Evolutionary conservation across 2,329 filamentous ascomycete genomes (phyloP), one percentile per base, ranked within the genome.

Genomic region (Neonectria sp.): DNA sequence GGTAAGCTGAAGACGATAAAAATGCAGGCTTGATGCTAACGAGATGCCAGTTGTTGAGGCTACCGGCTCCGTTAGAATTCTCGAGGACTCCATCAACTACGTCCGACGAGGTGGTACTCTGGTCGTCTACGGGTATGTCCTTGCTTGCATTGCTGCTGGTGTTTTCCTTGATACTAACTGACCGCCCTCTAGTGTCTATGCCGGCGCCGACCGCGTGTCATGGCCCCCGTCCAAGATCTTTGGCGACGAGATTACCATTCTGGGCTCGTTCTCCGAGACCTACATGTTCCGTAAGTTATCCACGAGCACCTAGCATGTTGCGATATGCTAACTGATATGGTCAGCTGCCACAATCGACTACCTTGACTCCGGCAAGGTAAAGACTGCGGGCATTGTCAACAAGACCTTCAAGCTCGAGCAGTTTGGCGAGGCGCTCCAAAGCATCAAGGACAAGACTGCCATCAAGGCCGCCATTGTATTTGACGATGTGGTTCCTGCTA

Each of bases 401-500:
- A 93, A 92, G 84, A 88, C 86, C 6, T 94, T 90, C 83, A 90
- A 86, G 81, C 83, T 93, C n/a, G 91, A 94, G 76, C 86, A 93
- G 77, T 93, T 90, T 86, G 89, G 84, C 52, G 89, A 92, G 78
- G 92, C 90, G 68, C 82, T 94, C 71, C 89, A 93, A 79, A 86
- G 88, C 64, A 93, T 94, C 84, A 89, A 86, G 75, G 90, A 92
- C 82, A 93, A 93, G 85, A 88, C 83, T 60, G 91, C 91, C 66
- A 92, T 94, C 78, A 94, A 94, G 85, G 91, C 91, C 59, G 90
- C 90, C 17, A 93, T 94, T 78, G 87, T 90, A 53, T 93, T 92
- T 74, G 90, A 93, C 68, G 89, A 86, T 15, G 63, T 73, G 63
- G 48, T 55, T 31, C 37, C 61, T 21, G 37, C 51, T 9, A 11